phyloP scores from a whole-genome alignment of 1,284 basidiomycete genomes.

The Bjerkandera adusta region DNA sequence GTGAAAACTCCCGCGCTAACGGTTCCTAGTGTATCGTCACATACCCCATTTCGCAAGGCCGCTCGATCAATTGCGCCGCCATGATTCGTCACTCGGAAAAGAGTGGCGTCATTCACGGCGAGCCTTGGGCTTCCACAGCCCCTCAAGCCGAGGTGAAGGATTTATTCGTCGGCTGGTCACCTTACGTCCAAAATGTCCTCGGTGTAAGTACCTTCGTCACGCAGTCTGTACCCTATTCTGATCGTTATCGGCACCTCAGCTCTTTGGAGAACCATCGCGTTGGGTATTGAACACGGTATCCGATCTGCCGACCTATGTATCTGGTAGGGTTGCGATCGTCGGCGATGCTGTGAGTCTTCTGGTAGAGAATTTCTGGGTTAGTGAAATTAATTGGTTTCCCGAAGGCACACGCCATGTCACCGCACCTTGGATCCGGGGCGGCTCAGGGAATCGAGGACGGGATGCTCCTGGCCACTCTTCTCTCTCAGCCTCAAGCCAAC shows the following conservation, averaged over 20 bases:
- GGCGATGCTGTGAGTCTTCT: slow-evolving; percentile 61
- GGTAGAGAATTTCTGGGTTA: too few species aligned
- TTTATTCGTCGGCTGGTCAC: slow-evolving; percentile 44
- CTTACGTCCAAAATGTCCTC: slow-evolving; percentile 42
- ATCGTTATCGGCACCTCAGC: too few species aligned
- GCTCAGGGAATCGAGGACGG: slow-evolving; percentile 66
- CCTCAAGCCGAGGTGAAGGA: slow-evolving; percentile 35
- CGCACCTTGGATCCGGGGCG: slow-evolving; percentile 62
- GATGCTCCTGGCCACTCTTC: slow-evolving; percentile 45
- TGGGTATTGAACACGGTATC: too few species aligned
- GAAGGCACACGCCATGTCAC: slow-evolving; percentile 58
- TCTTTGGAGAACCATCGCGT: too few species aligned
- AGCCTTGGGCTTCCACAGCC: slow-evolving; percentile 40
- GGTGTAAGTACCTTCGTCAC: slow-evolving; percentile 34
- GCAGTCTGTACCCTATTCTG: too few species aligned
- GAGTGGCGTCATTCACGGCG: slow-evolving; percentile 39
- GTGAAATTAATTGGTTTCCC: background rate
- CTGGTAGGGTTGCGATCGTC: slow-evolving; percentile 48
- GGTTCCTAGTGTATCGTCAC: slow-evolving; percentile 40
- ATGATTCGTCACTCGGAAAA: slow-evolving; percentile 39
- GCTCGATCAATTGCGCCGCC: slow-evolving; percentile 46
- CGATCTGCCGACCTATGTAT: slow-evolving; percentile 47
- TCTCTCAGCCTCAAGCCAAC: slow-evolving; percentile 43
- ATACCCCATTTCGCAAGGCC: slow-evolving; percentile 46
- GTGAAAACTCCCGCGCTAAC: background rate